Conservation (phyloP, 352 stramenopile species). For the Pythium folliculosum region DNA sequence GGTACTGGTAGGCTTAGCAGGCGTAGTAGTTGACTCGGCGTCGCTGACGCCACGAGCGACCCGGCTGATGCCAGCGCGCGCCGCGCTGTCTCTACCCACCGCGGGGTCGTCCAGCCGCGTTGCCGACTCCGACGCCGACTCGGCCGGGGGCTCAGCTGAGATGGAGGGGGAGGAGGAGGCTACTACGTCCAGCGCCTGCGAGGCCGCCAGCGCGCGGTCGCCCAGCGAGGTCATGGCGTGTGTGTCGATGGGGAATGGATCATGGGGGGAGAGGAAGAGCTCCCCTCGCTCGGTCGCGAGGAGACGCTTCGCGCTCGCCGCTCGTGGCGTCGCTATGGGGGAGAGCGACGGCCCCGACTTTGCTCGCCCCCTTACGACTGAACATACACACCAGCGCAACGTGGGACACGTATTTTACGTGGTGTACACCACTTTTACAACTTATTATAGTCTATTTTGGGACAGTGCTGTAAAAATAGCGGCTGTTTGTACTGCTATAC, state of each 20-base stretch:
- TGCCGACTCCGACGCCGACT: background rate
- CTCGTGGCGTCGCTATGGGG: background rate
- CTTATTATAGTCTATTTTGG: constrained; percentile 12
- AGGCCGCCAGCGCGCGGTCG: background rate
- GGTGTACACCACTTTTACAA: background rate
- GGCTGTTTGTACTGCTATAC: background rate
- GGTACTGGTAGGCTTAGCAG: background rate
- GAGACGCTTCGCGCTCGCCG: too few species aligned
- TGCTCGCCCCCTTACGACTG: background rate
- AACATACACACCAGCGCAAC: background rate
- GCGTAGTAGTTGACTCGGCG: background rate
- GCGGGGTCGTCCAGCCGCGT: constrained; percentile 3
- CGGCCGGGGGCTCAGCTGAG: too few species aligned
- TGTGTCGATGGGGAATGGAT: background rate
- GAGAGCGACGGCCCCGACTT: background rate
- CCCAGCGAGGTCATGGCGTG: background rate
- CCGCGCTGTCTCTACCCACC: constrained; percentile 9
- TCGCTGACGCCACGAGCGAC: background rate
- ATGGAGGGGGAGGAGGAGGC: background rate
- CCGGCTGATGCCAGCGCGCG: background rate
- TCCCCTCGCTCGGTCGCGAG: too few species aligned
- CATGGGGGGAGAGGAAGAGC: background rate
- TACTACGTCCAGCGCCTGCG: background rate
- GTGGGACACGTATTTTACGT: background rate
- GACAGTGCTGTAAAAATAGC: background rate